Base-by-base conservation (phyloP, 1,284 basidiomycete species). In the Ustilago crameri region DNA sequence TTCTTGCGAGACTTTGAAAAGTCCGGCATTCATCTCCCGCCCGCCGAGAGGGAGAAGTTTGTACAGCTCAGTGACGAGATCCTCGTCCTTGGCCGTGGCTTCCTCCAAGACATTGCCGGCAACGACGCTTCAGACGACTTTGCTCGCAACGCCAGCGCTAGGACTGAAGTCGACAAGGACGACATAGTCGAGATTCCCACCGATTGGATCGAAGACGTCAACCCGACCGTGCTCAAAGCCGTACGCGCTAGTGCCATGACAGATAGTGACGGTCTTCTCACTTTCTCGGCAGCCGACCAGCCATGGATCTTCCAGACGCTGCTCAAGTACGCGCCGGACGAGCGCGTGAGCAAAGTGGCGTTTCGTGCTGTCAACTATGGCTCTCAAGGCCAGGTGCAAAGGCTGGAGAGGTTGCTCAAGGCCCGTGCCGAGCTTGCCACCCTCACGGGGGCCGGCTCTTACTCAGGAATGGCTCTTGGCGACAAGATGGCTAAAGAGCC, bases 1-100 rank as follows among this genome's bases (percentile, higher is more conserved):
- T 98, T 98, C 84, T 90, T 93, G 87, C 88, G 91, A 49, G 96
- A 98, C 86, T 98, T 98, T 85, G 93, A 97, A 82, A 95, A 95
- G 84, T 96, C 93, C 8, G 95, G 93, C 0, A 96, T 98, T 73
- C 89, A 95, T 82, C 87, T 98, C 5, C 91, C 93, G 9, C 88
- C 90, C 0, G 86, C 86, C 2, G 87, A 92, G 74, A 88, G 95
- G 24, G 87, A 89, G 40, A 89, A 88, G 50, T 97, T 98, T 74
- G 94, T 98, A 14, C 87, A 90, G 3, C 86, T 98, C 12, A 95
- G 93, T n/a, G 93, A 95, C 32, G 90, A 93, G 48, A 93, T 98
- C 60, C 86, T 96, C n/a, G 87, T 90, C 0, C 89, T 97, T 9
- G 94, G 94, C 7, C 89, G 95, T 14, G 87, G 90, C 55, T 98